Conservation (phyloP, 2,329 filamentous ascomycete genomes). For the Colletotrichum paranaense region DNA sequence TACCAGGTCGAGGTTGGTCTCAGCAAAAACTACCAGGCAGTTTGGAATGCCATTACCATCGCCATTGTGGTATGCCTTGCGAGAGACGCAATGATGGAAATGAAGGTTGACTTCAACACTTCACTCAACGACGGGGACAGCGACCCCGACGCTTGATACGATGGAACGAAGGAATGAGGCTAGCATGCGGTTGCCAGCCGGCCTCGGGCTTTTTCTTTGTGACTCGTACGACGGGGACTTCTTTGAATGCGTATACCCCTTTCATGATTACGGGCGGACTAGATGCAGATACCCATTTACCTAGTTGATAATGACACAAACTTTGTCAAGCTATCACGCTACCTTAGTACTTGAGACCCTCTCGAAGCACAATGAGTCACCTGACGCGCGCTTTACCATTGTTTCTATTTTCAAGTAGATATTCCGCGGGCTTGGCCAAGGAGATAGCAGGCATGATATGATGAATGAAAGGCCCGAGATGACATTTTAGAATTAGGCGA, state of each 20-base stretch:
- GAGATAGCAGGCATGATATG: background rate
- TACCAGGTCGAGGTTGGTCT: slow-evolving; percentile 57
- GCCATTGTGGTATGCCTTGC: slow-evolving; percentile 53
- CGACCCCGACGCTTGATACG: slow-evolving; percentile 50
- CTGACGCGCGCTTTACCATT: background rate
- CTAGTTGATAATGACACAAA: background rate
- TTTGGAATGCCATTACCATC: slow-evolving; percentile 58
- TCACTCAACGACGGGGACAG: slow-evolving; percentile 44
- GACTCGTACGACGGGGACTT: background rate
- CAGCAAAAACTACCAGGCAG: slow-evolving; percentile 50
- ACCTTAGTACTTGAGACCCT: background rate
- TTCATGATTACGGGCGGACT: slow-evolving; percentile 6
- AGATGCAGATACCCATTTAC: slow-evolving; percentile 19
- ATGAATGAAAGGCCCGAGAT: background rate
- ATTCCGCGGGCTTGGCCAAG: slow-evolving; percentile 8
- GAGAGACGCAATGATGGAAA: slow-evolving; percentile 50
- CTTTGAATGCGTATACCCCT: slow-evolving; percentile 31
- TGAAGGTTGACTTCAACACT: slow-evolving; percentile 49
- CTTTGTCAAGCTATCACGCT: background rate
- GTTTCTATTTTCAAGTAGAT: background rate
- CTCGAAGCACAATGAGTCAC: background rate
- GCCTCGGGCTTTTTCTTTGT: background rate
- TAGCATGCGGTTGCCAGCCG: background rate
- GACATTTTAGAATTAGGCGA: slow-evolving; percentile 7
- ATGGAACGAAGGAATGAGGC: slow-evolving; percentile 1